phyloP scores from a whole-genome alignment of 257 asterid genomes.

The Solanum chmielewskii region DNA sequence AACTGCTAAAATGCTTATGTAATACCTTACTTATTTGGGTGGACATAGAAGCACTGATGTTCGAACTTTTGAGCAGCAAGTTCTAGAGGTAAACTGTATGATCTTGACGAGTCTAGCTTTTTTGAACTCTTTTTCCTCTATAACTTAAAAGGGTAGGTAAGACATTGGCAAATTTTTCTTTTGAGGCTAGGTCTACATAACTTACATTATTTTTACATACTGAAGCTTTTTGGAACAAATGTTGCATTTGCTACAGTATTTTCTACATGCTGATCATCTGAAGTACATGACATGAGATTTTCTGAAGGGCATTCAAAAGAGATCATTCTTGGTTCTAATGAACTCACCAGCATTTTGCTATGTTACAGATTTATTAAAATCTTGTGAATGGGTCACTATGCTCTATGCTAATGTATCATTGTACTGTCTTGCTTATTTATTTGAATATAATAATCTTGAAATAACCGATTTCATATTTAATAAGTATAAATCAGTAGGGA shows the following conservation, averaged over 20 bases:
- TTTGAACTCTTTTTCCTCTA: not conserved
- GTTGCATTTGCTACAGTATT: not conserved
- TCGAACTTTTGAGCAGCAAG: constrained; percentile 15
- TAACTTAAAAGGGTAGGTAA: not conserved
- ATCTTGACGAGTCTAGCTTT: not conserved
- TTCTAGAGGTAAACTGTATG: not conserved
- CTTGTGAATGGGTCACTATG: not conserved
- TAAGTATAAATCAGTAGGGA: not conserved
- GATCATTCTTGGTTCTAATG: not conserved
- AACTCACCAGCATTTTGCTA: not conserved
- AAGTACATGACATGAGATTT: not conserved
- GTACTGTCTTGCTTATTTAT: not conserved
- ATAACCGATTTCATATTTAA: not conserved
- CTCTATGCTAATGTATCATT: not conserved
- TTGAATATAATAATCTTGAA: not conserved
- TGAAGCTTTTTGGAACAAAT: not conserved
- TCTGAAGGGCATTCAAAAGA: not conserved
- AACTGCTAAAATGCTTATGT: constrained; percentile 17
- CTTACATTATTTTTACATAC: not conserved
- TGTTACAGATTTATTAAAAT: not conserved
- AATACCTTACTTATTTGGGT: constrained; percentile 14
- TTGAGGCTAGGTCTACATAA: not conserved
- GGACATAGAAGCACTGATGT: constrained; percentile 9
- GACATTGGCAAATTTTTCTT: not conserved
- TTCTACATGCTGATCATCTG: not conserved